Conservation (phyloP, 1,284 basidiomycete species). For the Malassezia equina region DNA sequence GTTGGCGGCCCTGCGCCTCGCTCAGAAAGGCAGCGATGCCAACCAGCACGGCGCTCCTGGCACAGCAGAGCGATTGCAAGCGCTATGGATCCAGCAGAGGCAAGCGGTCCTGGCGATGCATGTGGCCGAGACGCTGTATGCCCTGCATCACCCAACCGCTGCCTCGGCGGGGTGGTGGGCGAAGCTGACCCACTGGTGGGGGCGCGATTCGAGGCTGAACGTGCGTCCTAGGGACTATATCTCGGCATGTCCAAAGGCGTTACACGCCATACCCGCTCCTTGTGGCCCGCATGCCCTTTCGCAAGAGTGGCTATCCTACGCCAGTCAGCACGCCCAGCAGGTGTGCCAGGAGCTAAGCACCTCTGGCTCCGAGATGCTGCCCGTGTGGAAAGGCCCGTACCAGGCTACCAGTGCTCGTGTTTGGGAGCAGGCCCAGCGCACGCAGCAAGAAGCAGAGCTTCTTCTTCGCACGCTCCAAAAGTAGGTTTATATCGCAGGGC, state of each 20-base stretch:
- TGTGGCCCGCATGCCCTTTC: background rate
- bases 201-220: background rate
- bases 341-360: background rate
- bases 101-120: constrained; percentile 29
- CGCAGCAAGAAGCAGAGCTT: background rate
- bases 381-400: background rate
- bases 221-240: background rate
- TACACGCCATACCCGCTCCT: background rate
- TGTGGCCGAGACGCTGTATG: constrained; percentile 37
- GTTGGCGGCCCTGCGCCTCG: constrained; percentile 24
- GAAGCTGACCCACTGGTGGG: background rate
- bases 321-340: background rate
- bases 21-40: background rate
- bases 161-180: background rate
- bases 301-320: constrained; percentile 8
- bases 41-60: constrained; percentile 2
- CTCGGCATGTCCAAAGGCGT: too few species aligned
- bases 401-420: background rate
- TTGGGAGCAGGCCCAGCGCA: background rate
- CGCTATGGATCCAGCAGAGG: constrained; percentile 26
- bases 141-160: constrained; percentile 12
- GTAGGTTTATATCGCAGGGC: constrained; percentile 3
- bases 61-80: constrained; percentile 18
- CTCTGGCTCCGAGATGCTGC: background rate
- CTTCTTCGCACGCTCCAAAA: constrained; percentile 1